Percentiles rank a stretch among this genome's conserved stretches.
Evolutionary conservation across 1,139 yeast genomes (phyloP).

Genomic region (Taphrina wiesneri): DNA sequence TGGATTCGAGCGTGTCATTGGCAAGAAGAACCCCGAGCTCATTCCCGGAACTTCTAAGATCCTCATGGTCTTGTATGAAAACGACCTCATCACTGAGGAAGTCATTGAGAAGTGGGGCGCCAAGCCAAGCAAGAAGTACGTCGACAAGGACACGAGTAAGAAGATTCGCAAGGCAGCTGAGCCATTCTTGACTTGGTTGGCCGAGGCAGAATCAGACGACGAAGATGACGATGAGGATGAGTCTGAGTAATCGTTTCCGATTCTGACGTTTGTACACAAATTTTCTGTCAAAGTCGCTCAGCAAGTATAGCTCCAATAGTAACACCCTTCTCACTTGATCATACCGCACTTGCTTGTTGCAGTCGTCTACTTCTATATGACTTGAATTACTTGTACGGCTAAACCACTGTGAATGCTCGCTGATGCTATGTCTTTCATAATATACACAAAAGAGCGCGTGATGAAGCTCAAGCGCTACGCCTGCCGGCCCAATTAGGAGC

Average conservation of each 20-base stretch:
- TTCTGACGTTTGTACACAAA: too few relatives aligned
- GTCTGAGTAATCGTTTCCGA: neutral
- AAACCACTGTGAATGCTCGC: too few relatives aligned
- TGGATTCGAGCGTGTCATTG: conserved; percentile 91
- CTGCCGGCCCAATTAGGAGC: conserved; percentile 30
- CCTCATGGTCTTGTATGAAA: conserved; percentile 74
- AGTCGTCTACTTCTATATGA: neutral
- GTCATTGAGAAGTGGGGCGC: conserved; percentile 82
- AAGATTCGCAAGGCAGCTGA: conserved; percentile 95
- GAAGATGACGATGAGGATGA: conserved; percentile 52
- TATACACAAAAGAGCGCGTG: neutral
- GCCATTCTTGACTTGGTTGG: conserved; percentile 91
- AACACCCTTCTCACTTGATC: neutral
- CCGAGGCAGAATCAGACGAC: conserved; percentile 86
- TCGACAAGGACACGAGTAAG: conserved; percentile 85
- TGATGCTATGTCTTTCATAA: neutral
- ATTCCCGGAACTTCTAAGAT: conserved; percentile 76
- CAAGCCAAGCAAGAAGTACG: conserved; percentile 89
- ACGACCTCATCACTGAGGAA: conserved; percentile 82
- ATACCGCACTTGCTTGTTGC: neutral
- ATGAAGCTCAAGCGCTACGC: neutral
- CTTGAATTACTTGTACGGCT: neutral
- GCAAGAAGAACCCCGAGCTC: conserved; percentile 75
- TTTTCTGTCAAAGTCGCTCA: too few relatives aligned
- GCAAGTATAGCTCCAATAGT: neutral